phyloP scores from a whole-genome alignment of 192 early-diverging fungal genomes.

The Coemansia sp. region DNA sequence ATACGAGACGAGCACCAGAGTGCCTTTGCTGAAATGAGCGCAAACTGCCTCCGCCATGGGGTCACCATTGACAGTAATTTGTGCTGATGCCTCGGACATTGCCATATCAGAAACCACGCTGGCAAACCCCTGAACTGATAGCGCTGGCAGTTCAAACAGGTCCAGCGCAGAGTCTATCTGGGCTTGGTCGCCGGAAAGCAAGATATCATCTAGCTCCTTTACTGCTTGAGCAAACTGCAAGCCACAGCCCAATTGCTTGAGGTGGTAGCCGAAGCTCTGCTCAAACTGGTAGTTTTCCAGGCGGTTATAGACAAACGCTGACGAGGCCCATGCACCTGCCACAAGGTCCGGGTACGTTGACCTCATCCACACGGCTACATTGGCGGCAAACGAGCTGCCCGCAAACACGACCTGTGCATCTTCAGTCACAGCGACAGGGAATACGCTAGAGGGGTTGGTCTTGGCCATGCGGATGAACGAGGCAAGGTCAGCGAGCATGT shows the following conservation, averaged over 20 bases:
- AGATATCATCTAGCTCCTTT: slow-evolving; percentile 23
- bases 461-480: slow-evolving; percentile 11
- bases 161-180: not conserved
- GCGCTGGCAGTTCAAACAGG: slow-evolving; percentile 13
- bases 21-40: slow-evolving; percentile 5
- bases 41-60: not conserved
- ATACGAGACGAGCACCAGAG: not conserved
- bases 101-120: slow-evolving; percentile 8
- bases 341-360: slow-evolving; percentile 58
- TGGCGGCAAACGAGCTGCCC: slow-evolving; percentile 72
- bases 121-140: slow-evolving; percentile 7
- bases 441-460: not conserved
- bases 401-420: slow-evolving; percentile 58
- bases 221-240: slow-evolving; percentile 28
- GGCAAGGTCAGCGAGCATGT: slow-evolving; percentile 19
- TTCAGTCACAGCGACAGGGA: not conserved
- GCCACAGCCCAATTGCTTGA: slow-evolving; percentile 15
- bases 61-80: not conserved
- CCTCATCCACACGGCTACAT: slow-evolving; percentile 69
- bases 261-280: slow-evolving; percentile 31
- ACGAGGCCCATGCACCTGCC: slow-evolving; percentile 62
- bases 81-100: not conserved
- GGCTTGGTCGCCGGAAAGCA: slow-evolving; percentile 6
- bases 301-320: slow-evolving; percentile 61
- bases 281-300: slow-evolving; percentile 57